These are phyloP conservation scores for Forsythia viridissima DNA, from an alignment of 257 asterid genomes.

Conservation along the genomic window DNA sequence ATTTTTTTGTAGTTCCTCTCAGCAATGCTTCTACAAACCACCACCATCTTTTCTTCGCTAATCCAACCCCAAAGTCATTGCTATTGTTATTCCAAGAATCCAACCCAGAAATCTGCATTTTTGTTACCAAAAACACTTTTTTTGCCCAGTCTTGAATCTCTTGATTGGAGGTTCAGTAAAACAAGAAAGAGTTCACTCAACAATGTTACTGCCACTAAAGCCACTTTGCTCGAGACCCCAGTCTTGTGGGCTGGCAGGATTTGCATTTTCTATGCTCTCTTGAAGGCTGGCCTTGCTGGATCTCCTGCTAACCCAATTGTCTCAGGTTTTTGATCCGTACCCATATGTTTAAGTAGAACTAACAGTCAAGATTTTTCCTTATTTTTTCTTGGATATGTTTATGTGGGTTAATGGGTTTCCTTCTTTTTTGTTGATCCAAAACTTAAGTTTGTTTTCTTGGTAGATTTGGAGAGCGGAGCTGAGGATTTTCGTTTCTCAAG, in stretches of 20 bases:
- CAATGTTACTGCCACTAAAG: slow-evolving; percentile 24
- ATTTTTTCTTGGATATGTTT: not conserved
- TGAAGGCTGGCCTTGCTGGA: slow-evolving; percentile 94
- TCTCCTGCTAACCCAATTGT: slow-evolving; percentile 81
- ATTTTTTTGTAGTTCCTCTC: not conserved
- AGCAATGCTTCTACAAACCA: slow-evolving; percentile 61
- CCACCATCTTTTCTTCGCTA: slow-evolving; percentile 28
- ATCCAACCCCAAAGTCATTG: slow-evolving; percentile 16
- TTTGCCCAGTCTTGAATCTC: slow-evolving; percentile 47
- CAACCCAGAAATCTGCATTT: slow-evolving; percentile 28
- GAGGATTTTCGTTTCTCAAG: slow-evolving; percentile 75
- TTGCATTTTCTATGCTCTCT: slow-evolving; percentile 75
- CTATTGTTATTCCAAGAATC: slow-evolving; percentile 40
- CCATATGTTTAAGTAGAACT: not conserved
- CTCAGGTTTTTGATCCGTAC: slow-evolving; percentile 42
- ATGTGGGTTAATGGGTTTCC: not conserved
- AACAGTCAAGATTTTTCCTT: not conserved
- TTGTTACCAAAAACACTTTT: slow-evolving; percentile 44
- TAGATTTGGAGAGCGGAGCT: slow-evolving; percentile 68
- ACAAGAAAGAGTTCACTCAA: slow-evolving; percentile 29
- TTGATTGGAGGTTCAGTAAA: slow-evolving; percentile 40
- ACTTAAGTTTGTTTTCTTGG: slow-evolving; percentile 11
- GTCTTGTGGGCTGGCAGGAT: slow-evolving; percentile 93
- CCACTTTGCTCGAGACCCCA: slow-evolving; percentile 73
- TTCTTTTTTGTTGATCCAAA: not conserved